These are phyloP conservation scores for Chrysoporthe deuterocubensis DNA, from an alignment of 2,329 filamentous ascomycete genomes.

Conservation along the genomic window DNA sequence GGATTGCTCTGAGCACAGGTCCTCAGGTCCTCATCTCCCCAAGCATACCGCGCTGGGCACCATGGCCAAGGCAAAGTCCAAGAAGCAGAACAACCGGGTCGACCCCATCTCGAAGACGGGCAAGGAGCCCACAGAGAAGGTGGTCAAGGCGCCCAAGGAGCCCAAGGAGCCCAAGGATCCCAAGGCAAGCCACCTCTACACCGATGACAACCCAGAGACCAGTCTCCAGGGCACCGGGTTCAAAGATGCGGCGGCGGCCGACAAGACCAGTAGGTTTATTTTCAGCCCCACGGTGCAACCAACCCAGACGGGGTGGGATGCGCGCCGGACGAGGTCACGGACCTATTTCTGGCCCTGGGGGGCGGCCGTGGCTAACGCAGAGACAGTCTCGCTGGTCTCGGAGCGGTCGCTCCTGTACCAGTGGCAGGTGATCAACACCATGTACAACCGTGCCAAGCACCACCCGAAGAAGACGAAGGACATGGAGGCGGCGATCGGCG, in stretches of 20 bases:
- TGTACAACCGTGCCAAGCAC: conserved; percentile 30
- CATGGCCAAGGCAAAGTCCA: conserved; percentile 24
- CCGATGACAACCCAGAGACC: conserved; percentile 27
- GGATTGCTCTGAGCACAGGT: neutral
- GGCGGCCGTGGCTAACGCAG: neutral
- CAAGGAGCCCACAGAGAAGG: conserved; percentile 3
- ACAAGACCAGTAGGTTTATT: conserved; percentile 23
- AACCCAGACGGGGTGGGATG: neutral
- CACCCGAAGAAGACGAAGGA: conserved; percentile 28
- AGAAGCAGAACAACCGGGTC: conserved; percentile 25
- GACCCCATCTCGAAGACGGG: conserved; percentile 26
- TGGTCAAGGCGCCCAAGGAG: neutral
- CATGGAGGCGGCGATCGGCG: conserved; percentile 26
- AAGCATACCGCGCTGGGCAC: neutral
- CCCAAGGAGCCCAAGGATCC: conserved; percentile 8
- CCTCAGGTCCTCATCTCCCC: neutral
- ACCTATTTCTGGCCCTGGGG: neutral
- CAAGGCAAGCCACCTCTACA: conserved; percentile 26
- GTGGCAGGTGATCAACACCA: conserved; percentile 28
- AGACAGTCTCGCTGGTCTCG: conserved; percentile 22
- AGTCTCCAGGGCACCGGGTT: conserved; percentile 26
- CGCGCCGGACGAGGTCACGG: no score
- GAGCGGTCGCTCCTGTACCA: conserved; percentile 24
- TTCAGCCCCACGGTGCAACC: neutral
- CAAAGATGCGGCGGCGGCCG: conserved; percentile 27